Conservation (phyloP, 768 basidiomycete species). For the Galerina marginata region DNA sequence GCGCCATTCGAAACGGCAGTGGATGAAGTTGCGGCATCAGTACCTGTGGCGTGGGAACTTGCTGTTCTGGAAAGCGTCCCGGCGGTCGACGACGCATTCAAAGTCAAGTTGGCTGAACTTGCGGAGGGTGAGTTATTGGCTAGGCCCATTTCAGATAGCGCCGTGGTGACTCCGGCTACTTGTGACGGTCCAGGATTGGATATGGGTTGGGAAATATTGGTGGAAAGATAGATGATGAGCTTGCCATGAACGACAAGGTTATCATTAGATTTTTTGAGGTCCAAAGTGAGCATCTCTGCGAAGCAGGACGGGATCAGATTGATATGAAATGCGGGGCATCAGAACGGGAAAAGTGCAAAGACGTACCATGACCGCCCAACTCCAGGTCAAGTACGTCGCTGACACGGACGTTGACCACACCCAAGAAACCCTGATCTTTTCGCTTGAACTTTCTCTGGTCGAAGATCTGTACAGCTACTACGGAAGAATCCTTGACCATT, state of each 20-base stretch:
- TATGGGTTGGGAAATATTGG: conserved; percentile 86
- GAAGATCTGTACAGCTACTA: conserved; percentile 97
- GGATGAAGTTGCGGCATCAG: conserved; percentile 48
- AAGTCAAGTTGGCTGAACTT: conserved; percentile 57
- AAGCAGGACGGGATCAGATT: conserved; percentile 8
- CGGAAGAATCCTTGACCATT: conserved; percentile 96
- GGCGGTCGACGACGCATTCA: conserved; percentile 45
- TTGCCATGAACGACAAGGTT: conserved; percentile 98
- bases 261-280: conserved; percentile 99
- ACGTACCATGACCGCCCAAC: conserved; percentile 89
- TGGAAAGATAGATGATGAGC: conserved; percentile 94
- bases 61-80: conserved; percentile 61
- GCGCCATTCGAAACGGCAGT: conserved; percentile 42
- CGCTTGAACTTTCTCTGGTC: conserved; percentile 99
- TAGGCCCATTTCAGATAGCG: conserved; percentile 66
- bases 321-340: conserved; percentile 4
- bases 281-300: conserved; percentile 93
- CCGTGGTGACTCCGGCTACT: conserved; percentile 59
- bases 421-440: conserved; percentile 96
- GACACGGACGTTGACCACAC: conserved; percentile 95
- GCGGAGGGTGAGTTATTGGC: conserved; percentile 60
- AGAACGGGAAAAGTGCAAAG: background rate
- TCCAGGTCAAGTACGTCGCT: conserved; percentile 91
- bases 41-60: conserved; percentile 66
- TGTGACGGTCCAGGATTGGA: conserved; percentile 83